Evolutionary conservation across 2,329 filamentous ascomycete species (phyloP), one percentile per base, ranked within the genome.

Genomic region (Emmonsiellopsis sp.): DNA sequence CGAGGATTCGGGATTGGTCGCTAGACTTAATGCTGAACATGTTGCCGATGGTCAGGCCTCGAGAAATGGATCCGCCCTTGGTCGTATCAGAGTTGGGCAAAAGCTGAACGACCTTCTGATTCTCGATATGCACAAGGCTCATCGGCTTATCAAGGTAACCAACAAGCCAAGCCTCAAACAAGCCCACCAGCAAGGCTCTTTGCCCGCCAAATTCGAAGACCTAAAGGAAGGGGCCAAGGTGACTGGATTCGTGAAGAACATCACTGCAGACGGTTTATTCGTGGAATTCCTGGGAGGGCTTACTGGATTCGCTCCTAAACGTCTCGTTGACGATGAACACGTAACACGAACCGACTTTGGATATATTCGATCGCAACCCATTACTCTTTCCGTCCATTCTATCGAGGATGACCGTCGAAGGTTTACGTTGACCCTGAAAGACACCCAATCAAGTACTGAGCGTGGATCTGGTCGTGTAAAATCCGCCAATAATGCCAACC

Each of bases 61-160:
- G 59, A 95, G 94, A 73, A 87, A 85, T 59, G 78, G 82, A 56
- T 85, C 86, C 16, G 82, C 86, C 1, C 74, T 93, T 63, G 90
- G 89, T 68, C 88, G 87, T 60, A 85, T 97, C 51, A 79, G 86
- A 51, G 86, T 94, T 48, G 92, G 91, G 2, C 89, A 95, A 71
- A 87, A 82, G 30, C 73, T 98, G 45, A 81, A 83, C 15, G 85
- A 93, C 51, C 75, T 98, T n/a, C 76, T 94, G 38, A 82, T 97
- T 11, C 73, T 98, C n/a, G 84, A 89, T 62, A 95, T 95, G 69
- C 81, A 90, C 56, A 83, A 89, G 58, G 80, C 84, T 56, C 87
- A 87, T 53, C 83, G 85, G 48, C 81, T 86, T 41, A 81, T 96
- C 53, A 79, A 83, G 9, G 74, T 98, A 3, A 87, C 87, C 2